Evolutionary conservation across 306 rosid genomes (phyloP).

Genomic region (Sechiopsis laciniata): DNA sequence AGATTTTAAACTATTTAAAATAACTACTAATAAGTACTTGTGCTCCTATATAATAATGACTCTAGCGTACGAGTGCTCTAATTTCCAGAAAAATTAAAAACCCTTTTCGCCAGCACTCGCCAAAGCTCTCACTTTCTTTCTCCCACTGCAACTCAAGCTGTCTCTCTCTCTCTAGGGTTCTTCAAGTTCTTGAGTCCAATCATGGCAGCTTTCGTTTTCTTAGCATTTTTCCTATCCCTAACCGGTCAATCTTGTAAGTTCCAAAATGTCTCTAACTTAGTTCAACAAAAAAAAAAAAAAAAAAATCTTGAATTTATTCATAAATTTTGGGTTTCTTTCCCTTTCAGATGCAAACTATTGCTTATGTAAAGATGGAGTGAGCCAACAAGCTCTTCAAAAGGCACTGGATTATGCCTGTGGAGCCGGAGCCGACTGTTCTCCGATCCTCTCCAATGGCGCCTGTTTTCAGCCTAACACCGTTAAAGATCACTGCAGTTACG

Average conservation of each 20-base stretch:
- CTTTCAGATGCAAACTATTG: conserved; percentile 65
- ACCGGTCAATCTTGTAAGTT: conserved; percentile 57
- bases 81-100: no score
- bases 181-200: conserved; percentile 5
- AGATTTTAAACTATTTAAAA: no score
- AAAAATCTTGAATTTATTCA: background rate
- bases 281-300: no score
- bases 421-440: conserved; percentile 84
- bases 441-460: conserved; percentile 53
- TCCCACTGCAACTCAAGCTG: background rate
- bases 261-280: background rate
- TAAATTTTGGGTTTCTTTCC: no score
- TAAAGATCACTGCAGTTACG: conserved; percentile 81
- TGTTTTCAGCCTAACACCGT: conserved; percentile 81
- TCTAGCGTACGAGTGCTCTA: background rate
- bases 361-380: conserved; percentile 68
- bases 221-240: conserved; percentile 39
- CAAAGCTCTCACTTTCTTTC: background rate
- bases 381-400: conserved; percentile 60
- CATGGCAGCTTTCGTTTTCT: conserved; percentile 38
- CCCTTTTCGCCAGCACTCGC: background rate
- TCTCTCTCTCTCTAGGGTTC: conserved; percentile 22
- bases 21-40: background rate
- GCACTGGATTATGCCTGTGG: conserved; percentile 93
- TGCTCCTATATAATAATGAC: conserved; percentile 17